Evolutionary conservation across 164 flowering plant genomes (phyloP).

Genomic region (Brasenia schreberi): DNA sequence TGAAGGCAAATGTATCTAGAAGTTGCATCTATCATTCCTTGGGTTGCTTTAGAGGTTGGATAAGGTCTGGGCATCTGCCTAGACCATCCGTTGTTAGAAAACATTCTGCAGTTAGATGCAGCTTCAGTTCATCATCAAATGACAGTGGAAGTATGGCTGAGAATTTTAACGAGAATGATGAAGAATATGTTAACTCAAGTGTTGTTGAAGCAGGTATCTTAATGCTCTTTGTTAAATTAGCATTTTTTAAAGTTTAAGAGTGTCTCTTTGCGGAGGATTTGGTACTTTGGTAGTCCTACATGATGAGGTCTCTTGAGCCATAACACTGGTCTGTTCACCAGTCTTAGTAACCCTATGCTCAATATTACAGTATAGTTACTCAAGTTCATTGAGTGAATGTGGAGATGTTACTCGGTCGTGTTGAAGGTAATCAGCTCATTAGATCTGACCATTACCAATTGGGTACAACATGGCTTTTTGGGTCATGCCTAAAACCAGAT

Average conservation of each 20-base stretch:
- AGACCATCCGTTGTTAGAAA: slow-evolving; percentile 12
- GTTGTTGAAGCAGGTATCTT: slow-evolving; percentile 79
- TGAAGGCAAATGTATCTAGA: slow-evolving; percentile 27
- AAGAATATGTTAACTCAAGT: slow-evolving; percentile 80
- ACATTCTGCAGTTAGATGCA: slow-evolving; percentile 28
- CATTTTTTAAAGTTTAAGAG: neutral
- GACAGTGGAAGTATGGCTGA: slow-evolving; percentile 83
- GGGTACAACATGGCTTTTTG: too few relatives aligned
- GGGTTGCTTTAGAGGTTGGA: slow-evolving; percentile 10
- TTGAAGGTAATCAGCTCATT: too few relatives aligned
- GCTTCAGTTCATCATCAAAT: slow-evolving; percentile 66
- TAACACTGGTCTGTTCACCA: too few relatives aligned
- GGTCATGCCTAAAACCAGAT: too few relatives aligned
- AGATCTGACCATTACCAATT: too few relatives aligned
- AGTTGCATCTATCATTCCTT: slow-evolving; percentile 44
- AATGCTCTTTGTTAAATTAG: slow-evolving; percentile 13
- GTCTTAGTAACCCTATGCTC: too few relatives aligned
- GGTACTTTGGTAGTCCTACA: neutral
- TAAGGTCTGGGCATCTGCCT: slow-evolving; percentile 12
- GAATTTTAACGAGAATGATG: slow-evolving; percentile 70
- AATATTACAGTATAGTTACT: too few relatives aligned
- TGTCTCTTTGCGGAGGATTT: neutral
- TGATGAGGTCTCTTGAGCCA: too few relatives aligned
- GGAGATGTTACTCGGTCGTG: too few relatives aligned
- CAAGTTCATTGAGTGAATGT: too few relatives aligned